Evolutionary conservation across 2,329 filamentous ascomycete genomes (phyloP), one percentile per base, ranked within the genome.

Genomic region (Neospermospora avenae): DNA sequence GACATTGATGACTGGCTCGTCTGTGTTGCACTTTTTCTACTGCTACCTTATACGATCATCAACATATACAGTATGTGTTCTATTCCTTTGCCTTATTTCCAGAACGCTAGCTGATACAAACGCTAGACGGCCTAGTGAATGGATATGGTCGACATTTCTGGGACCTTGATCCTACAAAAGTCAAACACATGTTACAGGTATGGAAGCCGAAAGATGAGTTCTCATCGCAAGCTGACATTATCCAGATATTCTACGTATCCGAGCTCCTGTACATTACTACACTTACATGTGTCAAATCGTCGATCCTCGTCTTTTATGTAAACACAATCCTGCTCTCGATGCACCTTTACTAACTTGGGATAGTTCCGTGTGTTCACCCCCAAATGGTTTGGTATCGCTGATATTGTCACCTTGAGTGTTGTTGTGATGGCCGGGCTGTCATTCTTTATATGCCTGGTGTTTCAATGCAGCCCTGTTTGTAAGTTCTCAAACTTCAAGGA

Each of bases 381-480:
- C 3, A 18, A 14, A 18, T 24, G 39, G 10, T 66, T 65, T 20
- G 4, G 34, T 37, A 44, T 55, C 10, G 22, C 52, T 22, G 34
- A 39, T 22, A 31, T 42, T 8, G 18, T 55, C 1, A 53, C 37
- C 2, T 48, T 66, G 16, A 51, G 54, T 28, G n/a, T 41, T 7
- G 42, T 59, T 11, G n/a, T 64, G 10, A 3, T 24, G 3, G 58
- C 58, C 4, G 62, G 60, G 1, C 3, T 66, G 13, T 48, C 58
- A 18, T 48, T 67, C 22, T 39, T 55, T n/a, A 46, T 64, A 14
- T 57, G 53, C 0, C 18, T 61, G 3, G 52, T 68, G 10, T 67
- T 69, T 49, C 65, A 66, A 54, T 68, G 66, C 42, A 59, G 20
- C 7, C 66, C 65, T 8, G 51, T 69, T n/a, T 31, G 63, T 63